Conservation (phyloP, 1,139 yeast species). For the Protomyces inouyei region DNA sequence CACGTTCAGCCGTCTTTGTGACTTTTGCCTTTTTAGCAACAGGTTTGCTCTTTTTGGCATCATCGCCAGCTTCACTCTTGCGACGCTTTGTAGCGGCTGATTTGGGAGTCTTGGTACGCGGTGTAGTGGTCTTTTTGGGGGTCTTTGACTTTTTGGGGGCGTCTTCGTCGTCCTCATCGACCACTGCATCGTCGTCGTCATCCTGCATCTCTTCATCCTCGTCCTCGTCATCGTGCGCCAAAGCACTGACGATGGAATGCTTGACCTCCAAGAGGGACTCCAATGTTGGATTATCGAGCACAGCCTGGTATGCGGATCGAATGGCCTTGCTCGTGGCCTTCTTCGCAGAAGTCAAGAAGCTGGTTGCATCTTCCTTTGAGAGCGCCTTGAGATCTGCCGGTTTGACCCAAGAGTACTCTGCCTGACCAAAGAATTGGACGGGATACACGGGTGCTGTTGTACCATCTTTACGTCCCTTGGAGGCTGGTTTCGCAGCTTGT, state of each 20-base stretch:
- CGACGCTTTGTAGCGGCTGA: constrained; percentile 15
- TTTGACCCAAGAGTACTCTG: constrained; percentile 21
- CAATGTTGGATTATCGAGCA: constrained; percentile 8
- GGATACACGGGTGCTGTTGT: constrained; percentile 9
- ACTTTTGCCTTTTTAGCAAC: constrained; percentile 10
- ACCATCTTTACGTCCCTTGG: constrained; percentile 23
- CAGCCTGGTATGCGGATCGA: constrained; percentile 12
- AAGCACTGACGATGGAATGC: background rate
- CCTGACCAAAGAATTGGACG: constrained; percentile 20
- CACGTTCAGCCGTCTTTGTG: background rate
- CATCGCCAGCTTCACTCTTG: constrained; percentile 8
- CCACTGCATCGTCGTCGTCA: constrained; percentile 14
- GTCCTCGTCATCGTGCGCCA: constrained; percentile 3
- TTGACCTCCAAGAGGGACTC: constrained; percentile 14
- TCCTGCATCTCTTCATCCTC: constrained; percentile 1
- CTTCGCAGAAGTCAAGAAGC: constrained; percentile 1
- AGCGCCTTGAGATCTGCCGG: constrained; percentile 18
- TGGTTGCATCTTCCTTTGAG: constrained; percentile 9
- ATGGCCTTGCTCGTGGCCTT: constrained; percentile 17
- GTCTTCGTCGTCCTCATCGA: constrained; percentile 19
- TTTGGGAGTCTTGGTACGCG: constrained; percentile 18
- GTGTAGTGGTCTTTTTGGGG: constrained; percentile 12
- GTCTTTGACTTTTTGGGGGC: constrained; percentile 21
- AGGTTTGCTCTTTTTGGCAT: constrained; percentile 1
- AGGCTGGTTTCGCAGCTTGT: constrained; percentile 6